Percentiles rank a stretch among this genome's conserved stretches.
phyloP scores from a whole-genome alignment of 345 rosid genomes.

The Cardamine resedifolia region DNA sequence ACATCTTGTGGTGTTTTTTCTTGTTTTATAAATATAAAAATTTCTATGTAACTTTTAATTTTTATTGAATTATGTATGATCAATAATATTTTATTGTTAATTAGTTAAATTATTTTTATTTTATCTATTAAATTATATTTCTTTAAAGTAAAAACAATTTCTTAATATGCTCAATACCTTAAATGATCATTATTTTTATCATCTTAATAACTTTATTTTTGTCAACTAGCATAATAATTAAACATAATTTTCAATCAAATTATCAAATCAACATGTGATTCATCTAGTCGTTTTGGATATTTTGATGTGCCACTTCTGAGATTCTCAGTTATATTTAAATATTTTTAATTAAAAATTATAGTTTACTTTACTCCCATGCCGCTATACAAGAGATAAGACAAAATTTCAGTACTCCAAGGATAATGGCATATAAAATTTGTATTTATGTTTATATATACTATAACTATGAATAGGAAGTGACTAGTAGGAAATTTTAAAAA shows the following conservation, averaged over 20 bases:
- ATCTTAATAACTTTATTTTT: not conserved
- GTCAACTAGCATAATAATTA: not conserved
- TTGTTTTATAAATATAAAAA: too few species aligned
- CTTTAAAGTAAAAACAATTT: too few species aligned
- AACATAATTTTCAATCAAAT: not conserved
- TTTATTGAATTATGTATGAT: too few species aligned
- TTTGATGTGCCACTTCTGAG: not conserved
- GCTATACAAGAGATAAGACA: not conserved
- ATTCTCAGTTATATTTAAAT: not conserved
- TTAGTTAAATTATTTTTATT: too few species aligned
- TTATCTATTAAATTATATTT: too few species aligned
- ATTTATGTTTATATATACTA: too few species aligned
- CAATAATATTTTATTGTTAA: too few species aligned
- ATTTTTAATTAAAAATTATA: not conserved
- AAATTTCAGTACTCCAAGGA: not conserved
- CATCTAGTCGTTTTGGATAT: not conserved
- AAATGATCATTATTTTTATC: too few species aligned
- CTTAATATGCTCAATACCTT: too few species aligned
- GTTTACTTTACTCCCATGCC: not conserved
- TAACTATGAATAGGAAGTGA: not conserved
- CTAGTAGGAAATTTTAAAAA: not conserved
- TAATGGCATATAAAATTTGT: not conserved
- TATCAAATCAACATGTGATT: too few species aligned
- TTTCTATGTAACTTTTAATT: too few species aligned
- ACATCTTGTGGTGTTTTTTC: too few species aligned